Percentiles rank a stretch among this genome's conserved stretches.
Conservation (phyloP, 192 early-diverging fungal genomes). For the Gigaspora rosea region DNA sequence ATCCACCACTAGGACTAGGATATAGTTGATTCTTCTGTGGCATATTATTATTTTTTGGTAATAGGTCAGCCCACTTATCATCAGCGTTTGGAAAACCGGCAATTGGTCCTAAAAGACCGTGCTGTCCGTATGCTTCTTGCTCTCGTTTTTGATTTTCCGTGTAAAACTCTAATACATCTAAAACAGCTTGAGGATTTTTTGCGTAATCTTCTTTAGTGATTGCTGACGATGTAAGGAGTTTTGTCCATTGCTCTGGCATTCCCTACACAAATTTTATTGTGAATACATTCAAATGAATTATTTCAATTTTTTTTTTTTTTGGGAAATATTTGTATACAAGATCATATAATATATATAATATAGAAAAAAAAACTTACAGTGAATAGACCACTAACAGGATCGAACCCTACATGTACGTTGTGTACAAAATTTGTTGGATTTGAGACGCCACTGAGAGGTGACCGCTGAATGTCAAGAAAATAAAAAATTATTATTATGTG, state of each 20-base stretch:
- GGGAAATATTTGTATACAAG: neutral
- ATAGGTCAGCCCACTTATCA: constrained; percentile 62
- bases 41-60: constrained; percentile 48
- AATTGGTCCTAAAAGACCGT: constrained; percentile 7
- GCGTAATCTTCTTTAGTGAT: constrained; percentile 98
- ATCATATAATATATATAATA: constrained; percentile 1
- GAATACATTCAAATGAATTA: no score
- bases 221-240: constrained; percentile 87
- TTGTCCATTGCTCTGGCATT: constrained; percentile 94
- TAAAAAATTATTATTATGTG: neutral
- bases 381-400: constrained; percentile 60
- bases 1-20: constrained; percentile 36
- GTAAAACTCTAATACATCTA: constrained; percentile 98
- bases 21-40: constrained; percentile 31
- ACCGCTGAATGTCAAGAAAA: constrained; percentile 58
- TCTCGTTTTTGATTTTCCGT: constrained; percentile 76
- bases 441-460: constrained; percentile 74
- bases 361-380: constrained; percentile 45
- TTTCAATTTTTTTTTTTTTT: no score
- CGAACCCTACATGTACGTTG: constrained; percentile 77
- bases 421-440: constrained; percentile 87
- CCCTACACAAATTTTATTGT: constrained; percentile 52
- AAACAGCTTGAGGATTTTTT: constrained; percentile 96
- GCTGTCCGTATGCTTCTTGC: constrained; percentile 51
- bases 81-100: constrained; percentile 44